These are phyloP conservation scores for Nitzschia sp. DNA, from an alignment of 108 stramenopile genomes.

Conservation along the genomic window DNA sequence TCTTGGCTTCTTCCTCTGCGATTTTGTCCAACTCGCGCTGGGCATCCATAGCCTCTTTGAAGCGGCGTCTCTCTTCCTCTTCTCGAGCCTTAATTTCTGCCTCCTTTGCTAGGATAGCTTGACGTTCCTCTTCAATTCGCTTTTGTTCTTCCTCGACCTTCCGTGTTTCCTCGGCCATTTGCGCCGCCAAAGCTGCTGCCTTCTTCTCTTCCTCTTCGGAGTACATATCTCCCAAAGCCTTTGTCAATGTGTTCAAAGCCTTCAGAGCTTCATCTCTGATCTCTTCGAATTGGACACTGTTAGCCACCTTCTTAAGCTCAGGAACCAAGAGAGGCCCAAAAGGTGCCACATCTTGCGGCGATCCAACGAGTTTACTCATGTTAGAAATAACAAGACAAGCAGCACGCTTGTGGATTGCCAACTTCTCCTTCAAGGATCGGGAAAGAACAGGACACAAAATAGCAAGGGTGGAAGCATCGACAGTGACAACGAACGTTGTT, in stretches of 20 bases:
- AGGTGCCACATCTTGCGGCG: conserved; percentile 91
- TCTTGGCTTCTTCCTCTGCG: conserved; percentile 47
- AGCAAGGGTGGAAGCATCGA: conserved; percentile 93
- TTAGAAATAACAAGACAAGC: conserved; percentile 95
- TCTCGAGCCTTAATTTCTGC: conserved; percentile 66
- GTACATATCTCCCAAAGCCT: conserved; percentile 78
- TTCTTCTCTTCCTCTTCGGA: conserved; percentile 58
- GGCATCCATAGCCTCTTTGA: conserved; percentile 92
- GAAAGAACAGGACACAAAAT: conserved; percentile 94
- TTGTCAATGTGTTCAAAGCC: conserved; percentile 75
- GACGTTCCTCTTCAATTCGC: conserved; percentile 67
- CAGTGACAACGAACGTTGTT: conserved; percentile 92
- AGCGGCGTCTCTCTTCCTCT: conserved; percentile 74
- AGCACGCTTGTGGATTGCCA: conserved; percentile 88
- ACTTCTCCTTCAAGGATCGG: conserved; percentile 90
- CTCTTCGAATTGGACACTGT: conserved; percentile 95
- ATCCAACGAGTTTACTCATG: conserved; percentile 93
- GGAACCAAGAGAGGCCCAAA: conserved; percentile 93
- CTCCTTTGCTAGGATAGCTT: conserved; percentile 54
- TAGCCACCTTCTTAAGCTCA: conserved; percentile 88
- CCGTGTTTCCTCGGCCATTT: conserved; percentile 54
- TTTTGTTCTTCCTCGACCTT: conserved; percentile 74
- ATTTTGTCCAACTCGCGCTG: conserved; percentile 74
- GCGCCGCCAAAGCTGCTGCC: conserved; percentile 44
- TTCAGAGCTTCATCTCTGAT: conserved; percentile 91